Conservation (phyloP, 192 early-diverging fungal genomes). For the Entomortierella chlamydospora region DNA sequence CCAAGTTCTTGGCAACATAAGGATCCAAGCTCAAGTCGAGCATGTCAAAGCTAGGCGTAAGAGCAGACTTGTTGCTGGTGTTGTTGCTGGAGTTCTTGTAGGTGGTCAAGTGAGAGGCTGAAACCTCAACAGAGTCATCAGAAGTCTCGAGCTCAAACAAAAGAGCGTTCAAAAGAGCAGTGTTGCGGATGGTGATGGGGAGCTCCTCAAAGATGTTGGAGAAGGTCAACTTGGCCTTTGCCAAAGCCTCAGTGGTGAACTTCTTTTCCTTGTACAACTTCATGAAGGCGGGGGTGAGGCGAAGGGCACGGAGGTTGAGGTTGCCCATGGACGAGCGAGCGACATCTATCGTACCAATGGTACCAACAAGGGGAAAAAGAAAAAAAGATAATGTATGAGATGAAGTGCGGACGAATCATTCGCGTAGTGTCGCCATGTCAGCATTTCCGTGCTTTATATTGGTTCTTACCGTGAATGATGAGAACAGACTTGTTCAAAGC, state of each 20-base stretch:
- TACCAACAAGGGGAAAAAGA: no score
- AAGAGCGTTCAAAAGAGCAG: constrained; percentile 81
- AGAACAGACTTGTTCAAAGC: constrained; percentile 87
- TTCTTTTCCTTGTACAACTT: constrained; percentile 82
- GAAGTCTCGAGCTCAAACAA: constrained; percentile 72
- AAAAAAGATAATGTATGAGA: not conserved
- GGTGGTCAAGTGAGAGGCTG: constrained; percentile 73
- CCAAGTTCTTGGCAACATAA: constrained; percentile 89
- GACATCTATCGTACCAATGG: constrained; percentile 65
- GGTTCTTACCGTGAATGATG: constrained; percentile 80
- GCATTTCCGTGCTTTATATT: not conserved
- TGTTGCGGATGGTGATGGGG: constrained; percentile 89
- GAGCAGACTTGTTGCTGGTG: constrained; percentile 53
- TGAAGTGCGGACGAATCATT: no score
- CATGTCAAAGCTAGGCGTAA: constrained; percentile 72
- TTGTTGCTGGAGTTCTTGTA: constrained; percentile 54
- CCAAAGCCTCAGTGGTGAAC: constrained; percentile 87
- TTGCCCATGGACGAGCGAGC: constrained; percentile 87
- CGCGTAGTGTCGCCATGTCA: no score
- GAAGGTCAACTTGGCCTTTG: constrained; percentile 81
- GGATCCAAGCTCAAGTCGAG: constrained; percentile 87
- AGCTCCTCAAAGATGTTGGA: constrained; percentile 91
- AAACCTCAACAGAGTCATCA: constrained; percentile 61
- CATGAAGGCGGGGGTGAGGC: constrained; percentile 89
- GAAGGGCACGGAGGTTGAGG: constrained; percentile 87